A percentile compares a stretch with the other conserved stretches of the same genome.
These are phyloP conservation scores for Brassica rapa DNA, from an alignment of 345 rosid species.

Conservation along the genomic window DNA sequence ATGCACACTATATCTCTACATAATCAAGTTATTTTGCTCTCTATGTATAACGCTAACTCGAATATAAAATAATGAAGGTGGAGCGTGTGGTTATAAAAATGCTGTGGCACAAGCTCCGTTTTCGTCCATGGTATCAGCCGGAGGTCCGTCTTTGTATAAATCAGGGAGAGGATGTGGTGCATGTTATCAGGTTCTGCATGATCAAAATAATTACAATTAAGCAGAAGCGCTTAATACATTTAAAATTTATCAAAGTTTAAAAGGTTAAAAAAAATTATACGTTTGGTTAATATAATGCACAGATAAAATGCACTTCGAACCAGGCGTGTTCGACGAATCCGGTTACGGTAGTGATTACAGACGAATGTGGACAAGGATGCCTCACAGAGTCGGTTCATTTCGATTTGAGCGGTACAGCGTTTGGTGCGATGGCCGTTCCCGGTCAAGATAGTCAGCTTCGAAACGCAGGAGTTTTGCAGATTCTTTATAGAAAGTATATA, in stretches of 20 bases:
- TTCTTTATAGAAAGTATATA: slow-evolving; percentile 57
- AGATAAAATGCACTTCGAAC: slow-evolving; percentile 67
- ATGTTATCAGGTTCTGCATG: slow-evolving; percentile 59
- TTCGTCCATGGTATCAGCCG: slow-evolving; percentile 54
- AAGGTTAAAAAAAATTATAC: no score
- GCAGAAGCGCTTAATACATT: background rate
- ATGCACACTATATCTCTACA: no score
- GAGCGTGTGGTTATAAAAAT: slow-evolving; percentile 61
- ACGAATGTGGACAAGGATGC: slow-evolving; percentile 58
- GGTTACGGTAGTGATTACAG: slow-evolving; percentile 58
- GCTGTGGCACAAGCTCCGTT: slow-evolving; percentile 54
- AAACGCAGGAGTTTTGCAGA: slow-evolving; percentile 51
- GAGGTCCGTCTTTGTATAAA: slow-evolving; percentile 55
- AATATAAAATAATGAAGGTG: slow-evolving; percentile 43
- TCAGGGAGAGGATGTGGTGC: slow-evolving; percentile 75
- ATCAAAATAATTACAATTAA: background rate
- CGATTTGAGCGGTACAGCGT: slow-evolving; percentile 69
- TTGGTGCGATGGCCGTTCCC: slow-evolving; percentile 69
- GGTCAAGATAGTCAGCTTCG: slow-evolving; percentile 59
- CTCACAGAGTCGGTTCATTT: slow-evolving; percentile 56
- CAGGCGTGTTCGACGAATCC: slow-evolving; percentile 59
- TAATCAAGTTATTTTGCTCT: no score
- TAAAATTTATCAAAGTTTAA: no score
- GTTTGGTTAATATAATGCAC: background rate
- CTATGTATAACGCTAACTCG: background rate